Evolutionary conservation across 192 early-diverging fungal genomes (phyloP).

Genomic region (Mycoemilia scoparia): DNA sequence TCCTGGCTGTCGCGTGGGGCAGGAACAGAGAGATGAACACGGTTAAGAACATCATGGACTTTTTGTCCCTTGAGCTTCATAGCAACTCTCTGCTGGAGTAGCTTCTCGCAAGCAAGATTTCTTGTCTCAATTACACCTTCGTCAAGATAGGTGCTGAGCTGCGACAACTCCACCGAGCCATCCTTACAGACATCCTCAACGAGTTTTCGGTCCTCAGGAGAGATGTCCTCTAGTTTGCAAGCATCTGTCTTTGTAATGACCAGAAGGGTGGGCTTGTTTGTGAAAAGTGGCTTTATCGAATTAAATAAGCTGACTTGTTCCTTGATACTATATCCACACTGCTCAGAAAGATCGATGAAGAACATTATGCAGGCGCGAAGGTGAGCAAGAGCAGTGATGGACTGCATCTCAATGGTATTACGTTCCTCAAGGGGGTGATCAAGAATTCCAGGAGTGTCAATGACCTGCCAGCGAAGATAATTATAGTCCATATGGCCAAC

Average conservation of each 20-base stretch:
- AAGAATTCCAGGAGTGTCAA: constrained; percentile 98
- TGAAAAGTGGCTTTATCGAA: constrained; percentile 94
- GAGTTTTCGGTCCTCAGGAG: constrained; percentile 45
- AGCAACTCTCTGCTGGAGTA: constrained; percentile 83
- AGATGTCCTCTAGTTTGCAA: constrained; percentile 59
- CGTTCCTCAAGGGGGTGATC: constrained; percentile 98
- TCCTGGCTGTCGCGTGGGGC: constrained; percentile 62
- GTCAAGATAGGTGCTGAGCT: constrained; percentile 84
- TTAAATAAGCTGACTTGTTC: constrained; percentile 83
- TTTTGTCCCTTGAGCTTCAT: constrained; percentile 84
- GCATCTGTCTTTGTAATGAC: constrained; percentile 95
- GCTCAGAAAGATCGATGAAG: constrained; percentile 96
- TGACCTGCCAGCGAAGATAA: constrained; percentile 99
- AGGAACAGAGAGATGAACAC: constrained; percentile 87
- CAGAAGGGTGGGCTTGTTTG: constrained; percentile 91
- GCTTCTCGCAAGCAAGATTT: constrained; percentile 81
- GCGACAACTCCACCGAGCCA: constrained; percentile 49
- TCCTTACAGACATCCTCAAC: constrained; percentile 54
- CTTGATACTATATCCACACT: constrained; percentile 91
- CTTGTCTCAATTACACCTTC: constrained; percentile 94
- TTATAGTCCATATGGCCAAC: constrained; percentile 99
- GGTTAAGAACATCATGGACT: constrained; percentile 83
- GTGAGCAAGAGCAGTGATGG: constrained; percentile 97
- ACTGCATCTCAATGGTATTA: constrained; percentile 99
- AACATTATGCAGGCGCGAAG: constrained; percentile 87